phyloP scores from a whole-genome alignment of 2,329 filamentous ascomycete genomes.

The Bipolaris sorokiniana region DNA sequence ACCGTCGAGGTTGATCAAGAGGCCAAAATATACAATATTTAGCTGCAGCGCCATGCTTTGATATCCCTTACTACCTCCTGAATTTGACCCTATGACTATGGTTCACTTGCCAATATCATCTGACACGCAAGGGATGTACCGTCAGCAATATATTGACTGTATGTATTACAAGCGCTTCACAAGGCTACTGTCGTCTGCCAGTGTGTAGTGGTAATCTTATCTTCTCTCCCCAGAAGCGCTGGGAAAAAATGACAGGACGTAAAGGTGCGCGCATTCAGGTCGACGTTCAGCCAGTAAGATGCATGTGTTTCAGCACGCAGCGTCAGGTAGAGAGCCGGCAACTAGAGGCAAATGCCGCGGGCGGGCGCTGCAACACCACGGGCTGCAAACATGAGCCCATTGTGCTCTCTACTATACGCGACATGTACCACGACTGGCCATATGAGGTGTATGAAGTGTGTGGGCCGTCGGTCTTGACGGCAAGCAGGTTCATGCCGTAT shows the following conservation, averaged over 20 bases:
- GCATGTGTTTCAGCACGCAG: slow-evolving; percentile 69
- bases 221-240: neutral
- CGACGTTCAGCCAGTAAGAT: slow-evolving; percentile 55
- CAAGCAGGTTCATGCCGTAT: slow-evolving; percentile 29
- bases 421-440: slow-evolving; percentile 36
- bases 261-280: slow-evolving; percentile 3
- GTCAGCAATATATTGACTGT: neutral
- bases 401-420: slow-evolving; percentile 22
- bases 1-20: neutral
- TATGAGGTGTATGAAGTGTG: slow-evolving; percentile 41
- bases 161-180: slow-evolving; percentile 9
- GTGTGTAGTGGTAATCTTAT: neutral
- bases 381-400: slow-evolving; percentile 22
- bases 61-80: neutral
- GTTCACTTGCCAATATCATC: neutral
- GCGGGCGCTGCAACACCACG: slow-evolving; percentile 9
- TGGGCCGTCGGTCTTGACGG: slow-evolving; percentile 35
- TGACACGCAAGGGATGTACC: neutral
- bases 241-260: slow-evolving; percentile 8
- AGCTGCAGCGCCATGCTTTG: slow-evolving; percentile 1
- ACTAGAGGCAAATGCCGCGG: slow-evolving; percentile 11
- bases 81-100: neutral
- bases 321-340: slow-evolving; percentile 41
- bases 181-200: neutral
- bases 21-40: neutral